These are phyloP conservation scores for Sclerotiophoma versabilis DNA, from an alignment of 2,329 filamentous ascomycete genomes.

Conservation along the genomic window DNA sequence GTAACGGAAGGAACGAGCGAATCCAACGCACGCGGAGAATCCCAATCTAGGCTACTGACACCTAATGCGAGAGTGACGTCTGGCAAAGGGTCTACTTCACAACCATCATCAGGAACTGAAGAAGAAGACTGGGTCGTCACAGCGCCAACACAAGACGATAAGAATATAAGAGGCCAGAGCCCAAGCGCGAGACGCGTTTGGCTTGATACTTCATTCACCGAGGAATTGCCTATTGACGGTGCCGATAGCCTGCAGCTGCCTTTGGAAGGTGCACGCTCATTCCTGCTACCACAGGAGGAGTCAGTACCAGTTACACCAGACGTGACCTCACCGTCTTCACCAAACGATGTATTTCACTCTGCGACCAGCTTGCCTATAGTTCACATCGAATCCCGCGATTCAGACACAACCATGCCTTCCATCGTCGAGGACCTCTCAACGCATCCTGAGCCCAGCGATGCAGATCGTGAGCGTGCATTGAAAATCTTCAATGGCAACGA, in stretches of 20 bases:
- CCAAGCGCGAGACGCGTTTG: conserved; percentile 47
- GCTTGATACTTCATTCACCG: conserved; percentile 49
- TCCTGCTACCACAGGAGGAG: conserved; percentile 46
- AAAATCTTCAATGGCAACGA: conserved; percentile 87
- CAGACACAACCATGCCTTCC: conserved; percentile 44
- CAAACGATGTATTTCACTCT: conserved; percentile 56
- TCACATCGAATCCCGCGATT: conserved; percentile 57
- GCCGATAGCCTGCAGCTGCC: conserved; percentile 46
- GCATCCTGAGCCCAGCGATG: conserved; percentile 60
- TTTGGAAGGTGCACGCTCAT: conserved; percentile 47
- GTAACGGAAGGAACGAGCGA: conserved; percentile 30
- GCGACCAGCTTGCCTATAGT: conserved; percentile 59
- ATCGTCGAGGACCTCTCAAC: conserved; percentile 43
- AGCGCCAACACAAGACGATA: conserved; percentile 36
- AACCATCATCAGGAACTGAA: conserved; percentile 45
- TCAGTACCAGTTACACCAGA: conserved; percentile 40
- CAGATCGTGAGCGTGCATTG: conserved; percentile 78
- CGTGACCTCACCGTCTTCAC: conserved; percentile 50
- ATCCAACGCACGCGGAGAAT: conserved; percentile 33
- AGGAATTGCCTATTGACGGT: conserved; percentile 41
- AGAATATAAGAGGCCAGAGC: conserved; percentile 22
- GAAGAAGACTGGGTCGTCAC: conserved; percentile 50
- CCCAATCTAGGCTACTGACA: conserved; percentile 33
- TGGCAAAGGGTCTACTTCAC: conserved; percentile 25
- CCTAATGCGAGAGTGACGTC: conserved; percentile 29